Evolutionary conservation across 2,329 filamentous ascomycete species (phyloP).

Genomic region (Alternaria triticina): DNA sequence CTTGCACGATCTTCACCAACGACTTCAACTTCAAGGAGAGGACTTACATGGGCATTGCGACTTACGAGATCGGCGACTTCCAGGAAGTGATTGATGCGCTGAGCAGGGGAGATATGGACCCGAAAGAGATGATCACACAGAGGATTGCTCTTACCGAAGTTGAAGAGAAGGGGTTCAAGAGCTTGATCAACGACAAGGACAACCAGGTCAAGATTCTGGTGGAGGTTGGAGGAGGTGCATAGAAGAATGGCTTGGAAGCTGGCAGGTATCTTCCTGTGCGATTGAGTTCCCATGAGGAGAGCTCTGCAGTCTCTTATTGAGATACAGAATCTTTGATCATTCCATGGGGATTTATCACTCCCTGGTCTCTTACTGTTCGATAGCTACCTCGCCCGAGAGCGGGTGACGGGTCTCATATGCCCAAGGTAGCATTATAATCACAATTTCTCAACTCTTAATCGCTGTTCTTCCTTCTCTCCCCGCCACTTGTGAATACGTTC

Average conservation of each 20-base stretch:
- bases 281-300: background rate
- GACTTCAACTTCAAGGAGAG: conserved; percentile 61
- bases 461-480: no score
- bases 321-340: background rate
- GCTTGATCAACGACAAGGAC: conserved; percentile 57
- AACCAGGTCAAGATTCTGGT: conserved; percentile 59
- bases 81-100: conserved; percentile 55
- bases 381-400: background rate
- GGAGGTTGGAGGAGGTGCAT: conserved; percentile 39
- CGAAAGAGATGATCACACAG: conserved; percentile 58
- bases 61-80: conserved; percentile 60
- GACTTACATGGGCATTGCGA: conserved; percentile 60
- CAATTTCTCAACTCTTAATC: background rate
- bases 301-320: background rate
- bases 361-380: background rate
- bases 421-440: background rate
- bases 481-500: no score
- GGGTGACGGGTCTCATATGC: background rate
- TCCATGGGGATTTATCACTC: background rate
- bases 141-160: conserved; percentile 55
- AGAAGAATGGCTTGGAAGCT: background rate
- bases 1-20: conserved; percentile 57
- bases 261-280: background rate
- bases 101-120: conserved; percentile 52
- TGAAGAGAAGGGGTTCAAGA: conserved; percentile 55